Evolutionary conservation across 1,284 basidiomycete species (phyloP).

Genomic region (Tranzscheliella williamsii): DNA sequence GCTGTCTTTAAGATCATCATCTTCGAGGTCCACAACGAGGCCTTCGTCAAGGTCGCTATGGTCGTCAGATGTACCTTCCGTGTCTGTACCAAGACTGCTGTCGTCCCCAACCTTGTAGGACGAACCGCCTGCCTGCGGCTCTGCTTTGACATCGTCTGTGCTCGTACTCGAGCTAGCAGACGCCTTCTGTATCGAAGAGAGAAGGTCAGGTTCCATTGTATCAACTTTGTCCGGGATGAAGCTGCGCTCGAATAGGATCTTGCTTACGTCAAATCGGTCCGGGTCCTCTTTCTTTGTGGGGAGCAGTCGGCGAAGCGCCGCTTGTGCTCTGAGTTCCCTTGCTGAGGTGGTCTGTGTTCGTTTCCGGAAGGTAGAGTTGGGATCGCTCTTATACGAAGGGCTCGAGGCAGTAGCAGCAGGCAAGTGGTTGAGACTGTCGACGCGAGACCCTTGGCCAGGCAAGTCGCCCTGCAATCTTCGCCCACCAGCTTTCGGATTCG

Average conservation of each 20-base stretch:
- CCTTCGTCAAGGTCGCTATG: neutral
- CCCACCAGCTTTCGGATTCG: conserved; percentile 20
- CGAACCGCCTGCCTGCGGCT: neutral
- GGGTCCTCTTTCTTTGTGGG: neutral
- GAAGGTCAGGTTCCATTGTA: no score
- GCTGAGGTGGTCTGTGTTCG: conserved; percentile 23
- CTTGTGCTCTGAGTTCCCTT: conserved; percentile 34
- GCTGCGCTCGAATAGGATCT: neutral
- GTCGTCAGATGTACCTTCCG: conserved; percentile 1
- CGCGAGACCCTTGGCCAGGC: conserved; percentile 34
- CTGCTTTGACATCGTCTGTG: neutral
- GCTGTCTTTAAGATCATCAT: neutral
- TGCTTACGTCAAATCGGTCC: no score
- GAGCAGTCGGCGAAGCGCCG: conserved; percentile 21
- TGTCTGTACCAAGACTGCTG: neutral
- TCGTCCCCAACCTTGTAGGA: neutral
- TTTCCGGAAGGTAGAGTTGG: conserved; percentile 49
- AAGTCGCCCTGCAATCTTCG: conserved; percentile 17
- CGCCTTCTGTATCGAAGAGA: no score
- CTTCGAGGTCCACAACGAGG: neutral
- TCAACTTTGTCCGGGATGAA: neutral
- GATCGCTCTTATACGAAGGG: conserved; percentile 36
- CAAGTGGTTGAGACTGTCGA: conserved; percentile 38
- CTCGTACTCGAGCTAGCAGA: neutral
- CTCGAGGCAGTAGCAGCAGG: conserved; percentile 26